Percentiles rank a stretch among this genome's conserved stretches.
These are phyloP conservation scores for Aurantiochytrium sp. DNA, from an alignment of 108 stramenopile species.

Conservation along the genomic window DNA sequence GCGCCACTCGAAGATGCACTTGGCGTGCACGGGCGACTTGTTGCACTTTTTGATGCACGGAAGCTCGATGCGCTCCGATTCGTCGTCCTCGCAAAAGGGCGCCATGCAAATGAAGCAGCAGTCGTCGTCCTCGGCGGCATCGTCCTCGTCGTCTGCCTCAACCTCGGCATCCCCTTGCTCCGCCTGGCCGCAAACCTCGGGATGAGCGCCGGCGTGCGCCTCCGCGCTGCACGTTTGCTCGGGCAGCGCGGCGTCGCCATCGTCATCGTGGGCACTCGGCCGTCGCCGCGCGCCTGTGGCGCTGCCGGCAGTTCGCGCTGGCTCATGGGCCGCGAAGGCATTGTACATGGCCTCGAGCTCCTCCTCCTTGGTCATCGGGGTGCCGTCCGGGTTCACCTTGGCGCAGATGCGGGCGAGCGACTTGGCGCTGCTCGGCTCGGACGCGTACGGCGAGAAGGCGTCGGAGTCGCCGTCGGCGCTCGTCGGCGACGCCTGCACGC, in stretches of 20 bases:
- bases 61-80: not conserved
- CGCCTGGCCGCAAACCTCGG: too few relatives aligned
- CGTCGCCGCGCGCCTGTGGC: not conserved
- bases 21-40: not conserved
- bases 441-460: not conserved
- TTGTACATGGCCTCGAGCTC: conserved; percentile 1
- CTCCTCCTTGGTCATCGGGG: not conserved
- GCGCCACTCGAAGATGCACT: conserved; percentile 4
- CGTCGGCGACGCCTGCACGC: too few relatives aligned
- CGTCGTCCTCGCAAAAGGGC: not conserved
- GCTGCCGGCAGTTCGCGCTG: not conserved
- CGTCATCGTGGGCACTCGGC: not conserved
- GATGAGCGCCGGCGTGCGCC: too few relatives aligned
- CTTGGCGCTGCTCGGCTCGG: not conserved
- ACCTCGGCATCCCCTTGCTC: too few relatives aligned
- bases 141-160: not conserved
- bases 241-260: too few relatives aligned
- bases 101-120: conserved; percentile 26
- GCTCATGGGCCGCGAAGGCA: not conserved
- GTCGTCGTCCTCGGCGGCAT: not conserved
- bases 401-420: not conserved
- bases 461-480: not conserved
- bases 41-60: not conserved
- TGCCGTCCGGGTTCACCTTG: not conserved
- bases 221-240: too few relatives aligned